Evolutionary conservation across 495 filamentous ascomycete species (phyloP).

Genomic region (Aspergillus nanangensis): DNA sequence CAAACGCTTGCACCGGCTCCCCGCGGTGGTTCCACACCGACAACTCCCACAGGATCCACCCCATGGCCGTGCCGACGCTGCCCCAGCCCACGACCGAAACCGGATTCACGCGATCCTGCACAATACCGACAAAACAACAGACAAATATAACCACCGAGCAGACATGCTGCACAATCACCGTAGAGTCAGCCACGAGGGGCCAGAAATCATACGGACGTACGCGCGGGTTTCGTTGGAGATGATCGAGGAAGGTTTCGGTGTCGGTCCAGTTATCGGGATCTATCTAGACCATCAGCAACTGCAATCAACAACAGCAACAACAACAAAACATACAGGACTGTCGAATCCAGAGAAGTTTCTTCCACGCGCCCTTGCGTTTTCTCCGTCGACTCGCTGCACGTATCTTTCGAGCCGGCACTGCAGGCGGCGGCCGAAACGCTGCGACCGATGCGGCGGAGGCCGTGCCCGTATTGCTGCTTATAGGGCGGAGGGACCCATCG

Average conservation of each 20-base stretch:
- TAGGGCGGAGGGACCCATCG: conserved; percentile 27
- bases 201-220: conserved; percentile 97
- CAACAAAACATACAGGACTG: conserved; percentile 67
- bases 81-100: conserved; percentile 82
- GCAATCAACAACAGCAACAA: neutral
- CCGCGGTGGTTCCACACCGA: conserved; percentile 33
- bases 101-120: conserved; percentile 76
- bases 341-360: conserved; percentile 96
- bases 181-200: conserved; percentile 91
- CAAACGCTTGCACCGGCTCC: conserved; percentile 27
- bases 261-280: conserved; percentile 99
- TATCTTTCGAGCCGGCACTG: conserved; percentile 43
- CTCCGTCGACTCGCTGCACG: conserved; percentile 54
- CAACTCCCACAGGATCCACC: conserved; percentile 65
- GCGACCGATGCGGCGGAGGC: conserved; percentile 29
- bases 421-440: conserved; percentile 34
- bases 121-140: conserved; percentile 89
- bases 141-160: conserved; percentile 91
- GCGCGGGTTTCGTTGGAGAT: conserved; percentile 91
- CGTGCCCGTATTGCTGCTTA: conserved; percentile 28
- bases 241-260: conserved; percentile 89
- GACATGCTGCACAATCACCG: conserved; percentile 94
- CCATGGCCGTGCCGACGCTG: conserved; percentile 75
- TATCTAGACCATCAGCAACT: conserved; percentile 23
- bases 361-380: conserved; percentile 69